These are phyloP conservation scores for Piloderma croceum DNA, from an alignment of 768 basidiomycete species.

Conservation along the genomic window DNA sequence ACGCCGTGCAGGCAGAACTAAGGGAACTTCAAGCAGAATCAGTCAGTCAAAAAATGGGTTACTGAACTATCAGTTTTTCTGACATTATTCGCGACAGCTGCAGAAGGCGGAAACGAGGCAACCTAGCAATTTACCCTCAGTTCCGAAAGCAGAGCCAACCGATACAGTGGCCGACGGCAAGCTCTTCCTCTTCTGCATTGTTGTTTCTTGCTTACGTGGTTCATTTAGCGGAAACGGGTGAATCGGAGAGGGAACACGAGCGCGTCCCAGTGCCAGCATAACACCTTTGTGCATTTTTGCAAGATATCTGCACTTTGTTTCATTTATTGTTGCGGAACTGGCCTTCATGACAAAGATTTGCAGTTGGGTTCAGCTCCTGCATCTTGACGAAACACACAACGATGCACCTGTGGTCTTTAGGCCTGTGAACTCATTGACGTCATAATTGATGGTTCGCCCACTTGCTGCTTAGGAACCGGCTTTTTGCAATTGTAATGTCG, in stretches of 20 bases:
- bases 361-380: too few species aligned
- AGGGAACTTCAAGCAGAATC: constrained; percentile 57
- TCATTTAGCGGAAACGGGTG: background rate
- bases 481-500: too few species aligned
- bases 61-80: constrained; percentile 4
- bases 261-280: constrained; percentile 26
- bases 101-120: constrained; percentile 22
- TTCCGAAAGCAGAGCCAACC: constrained; percentile 43
- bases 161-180: constrained; percentile 28
- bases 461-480: too few species aligned
- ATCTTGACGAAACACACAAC: too few species aligned
- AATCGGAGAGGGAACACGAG: constrained; percentile 7
- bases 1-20: constrained; percentile 85
- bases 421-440: too few species aligned
- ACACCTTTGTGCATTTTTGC: too few species aligned
- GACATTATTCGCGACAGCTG: constrained; percentile 20
- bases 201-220: background rate
- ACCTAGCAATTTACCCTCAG: constrained; percentile 46
- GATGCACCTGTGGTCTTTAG: too few species aligned
- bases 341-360: too few species aligned
- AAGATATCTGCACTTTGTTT: constrained; percentile 7
- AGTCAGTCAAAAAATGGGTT: constrained; percentile 48
- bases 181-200: constrained; percentile 1
- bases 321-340: too few species aligned
- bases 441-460: too few species aligned